Evolutionary conservation across 495 filamentous ascomycete genomes (phyloP).

Genomic region (Aspergillus homomorphus): DNA sequence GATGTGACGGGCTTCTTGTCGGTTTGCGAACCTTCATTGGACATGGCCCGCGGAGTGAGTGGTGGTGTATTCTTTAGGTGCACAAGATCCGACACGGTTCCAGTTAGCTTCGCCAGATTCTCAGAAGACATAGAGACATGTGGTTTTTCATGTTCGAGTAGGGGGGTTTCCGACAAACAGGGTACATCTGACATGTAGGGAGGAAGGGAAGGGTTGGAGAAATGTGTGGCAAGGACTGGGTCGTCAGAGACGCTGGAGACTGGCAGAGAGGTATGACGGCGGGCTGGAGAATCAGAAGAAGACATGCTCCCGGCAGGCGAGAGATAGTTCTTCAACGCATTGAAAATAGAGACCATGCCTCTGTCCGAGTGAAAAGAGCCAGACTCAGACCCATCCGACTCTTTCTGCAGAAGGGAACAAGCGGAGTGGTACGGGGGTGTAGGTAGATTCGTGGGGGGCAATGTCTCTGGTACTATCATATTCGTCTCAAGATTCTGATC

Average conservation of each 20-base stretch:
- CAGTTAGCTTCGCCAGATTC: constrained; percentile 85
- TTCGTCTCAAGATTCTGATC: constrained; percentile 21
- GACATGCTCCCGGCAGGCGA: constrained; percentile 27
- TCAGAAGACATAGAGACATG: constrained; percentile 56
- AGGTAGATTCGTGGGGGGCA: constrained; percentile 33
- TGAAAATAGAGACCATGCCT: constrained; percentile 37
- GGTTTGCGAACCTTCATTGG: constrained; percentile 52
- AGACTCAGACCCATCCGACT: constrained; percentile 39
- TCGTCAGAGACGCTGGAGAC: constrained; percentile 65
- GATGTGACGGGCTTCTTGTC: constrained; percentile 36
- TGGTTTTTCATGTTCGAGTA: constrained; percentile 50
- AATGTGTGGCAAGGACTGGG: constrained; percentile 66
- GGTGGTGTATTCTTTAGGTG: constrained; percentile 83
- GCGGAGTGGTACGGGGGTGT: constrained; percentile 42
- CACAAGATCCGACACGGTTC: constrained; percentile 57
- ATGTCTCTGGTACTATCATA: constrained; percentile 23
- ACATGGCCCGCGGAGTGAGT: constrained; percentile 81
- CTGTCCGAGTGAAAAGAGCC: constrained; percentile 34
- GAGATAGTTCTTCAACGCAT: constrained; percentile 44
- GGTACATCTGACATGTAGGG: constrained; percentile 50
- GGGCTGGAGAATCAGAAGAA: constrained; percentile 39
- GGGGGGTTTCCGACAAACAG: constrained; percentile 52
- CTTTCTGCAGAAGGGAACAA: constrained; percentile 43
- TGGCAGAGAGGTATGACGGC: constrained; percentile 54
- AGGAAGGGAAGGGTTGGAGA: constrained; percentile 69